Evolutionary conservation across 495 filamentous ascomycete species (phyloP).

Genomic region (Chlorociboria aeruginascens): DNA sequence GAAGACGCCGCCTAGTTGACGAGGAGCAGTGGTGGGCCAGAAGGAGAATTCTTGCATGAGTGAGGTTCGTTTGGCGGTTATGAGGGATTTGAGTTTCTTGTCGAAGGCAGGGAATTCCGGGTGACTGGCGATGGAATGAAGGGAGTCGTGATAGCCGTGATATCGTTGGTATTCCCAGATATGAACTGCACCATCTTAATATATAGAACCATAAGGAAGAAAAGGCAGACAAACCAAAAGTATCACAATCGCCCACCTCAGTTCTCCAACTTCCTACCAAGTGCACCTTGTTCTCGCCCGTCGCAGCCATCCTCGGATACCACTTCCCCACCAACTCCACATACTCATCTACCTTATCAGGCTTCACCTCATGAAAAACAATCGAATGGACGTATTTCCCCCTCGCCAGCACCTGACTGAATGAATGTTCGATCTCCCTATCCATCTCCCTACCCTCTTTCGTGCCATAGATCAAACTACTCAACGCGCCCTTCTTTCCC

Average conservation of each 20-base stretch:
- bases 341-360: slow-evolving; percentile 92
- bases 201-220: not conserved
- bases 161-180: slow-evolving; percentile 99
- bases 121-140: slow-evolving; percentile 68
- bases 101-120: slow-evolving; percentile 77
- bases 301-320: slow-evolving; percentile 78
- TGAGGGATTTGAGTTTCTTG: slow-evolving; percentile 63
- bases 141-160: slow-evolving; percentile 85
- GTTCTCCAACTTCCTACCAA: slow-evolving; percentile 97
- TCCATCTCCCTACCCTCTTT: slow-evolving; percentile 88
- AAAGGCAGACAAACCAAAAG: slow-evolving; percentile 57
- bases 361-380: slow-evolving; percentile 92
- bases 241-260: slow-evolving; percentile 95
- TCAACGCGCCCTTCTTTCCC: slow-evolving; percentile 33
- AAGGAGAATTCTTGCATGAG: slow-evolving; percentile 99
- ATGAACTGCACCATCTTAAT: slow-evolving; percentile 48
- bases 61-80: slow-evolving; percentile 72
- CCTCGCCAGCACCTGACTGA: slow-evolving; percentile 83
- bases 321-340: slow-evolving; percentile 79
- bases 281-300: slow-evolving; percentile 81
- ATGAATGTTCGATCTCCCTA: slow-evolving; percentile 86
- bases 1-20: slow-evolving; percentile 82
- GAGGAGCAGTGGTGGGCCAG: slow-evolving; percentile 92
- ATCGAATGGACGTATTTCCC: slow-evolving; percentile 98
- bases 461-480: slow-evolving; percentile 85